Percentiles rank a stretch among this genome's conserved stretches.
Conservation (phyloP, 805 yeast genomes). For the Pichia pseudocactophila region DNA sequence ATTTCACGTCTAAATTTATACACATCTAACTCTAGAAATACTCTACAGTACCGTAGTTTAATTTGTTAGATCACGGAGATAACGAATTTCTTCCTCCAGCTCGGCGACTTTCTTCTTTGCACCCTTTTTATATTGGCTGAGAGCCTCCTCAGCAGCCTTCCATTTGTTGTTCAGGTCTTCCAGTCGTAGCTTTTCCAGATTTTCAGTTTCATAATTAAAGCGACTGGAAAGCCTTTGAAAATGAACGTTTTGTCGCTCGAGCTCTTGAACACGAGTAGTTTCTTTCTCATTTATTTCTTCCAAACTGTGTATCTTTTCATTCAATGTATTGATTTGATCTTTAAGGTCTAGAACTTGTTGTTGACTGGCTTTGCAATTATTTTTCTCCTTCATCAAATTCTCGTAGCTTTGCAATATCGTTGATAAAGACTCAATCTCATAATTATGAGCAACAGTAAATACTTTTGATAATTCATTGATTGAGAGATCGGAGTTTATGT, state of each 20-base stretch:
- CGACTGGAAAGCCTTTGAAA: not conserved
- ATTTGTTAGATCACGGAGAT: no score
- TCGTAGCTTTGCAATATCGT: conserved; percentile 6
- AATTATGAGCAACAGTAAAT: conserved; percentile 7
- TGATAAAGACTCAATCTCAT: conserved; percentile 5
- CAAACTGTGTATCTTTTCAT: conserved; percentile 1
- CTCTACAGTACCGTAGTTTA: no score
- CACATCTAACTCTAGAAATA: not conserved
- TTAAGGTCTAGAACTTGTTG: conserved; percentile 1
- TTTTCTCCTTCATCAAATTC: not conserved
- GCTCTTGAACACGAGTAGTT: conserved; percentile 2
- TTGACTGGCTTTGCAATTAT: not conserved
- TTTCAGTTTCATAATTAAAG: conserved; percentile 8
- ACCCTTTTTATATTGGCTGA: conserved; percentile 52
- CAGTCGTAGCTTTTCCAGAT: conserved; percentile 34
- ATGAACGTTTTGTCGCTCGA: conserved; percentile 1
- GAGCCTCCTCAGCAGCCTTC: conserved; percentile 63
- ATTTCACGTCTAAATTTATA: no score
- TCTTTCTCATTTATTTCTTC: conserved; percentile 5
- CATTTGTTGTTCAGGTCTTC: conserved; percentile 57
- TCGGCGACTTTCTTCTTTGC: conserved; percentile 43
- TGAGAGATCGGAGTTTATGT: not conserved
- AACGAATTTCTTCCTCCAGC: conserved; percentile 41
- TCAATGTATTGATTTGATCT: conserved; percentile 1
- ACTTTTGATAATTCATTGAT: conserved; percentile 1